Percentiles rank a stretch among this genome's conserved stretches.
These are phyloP conservation scores for Saccharomycopsis sp. DNA, from an alignment of 805 yeast species.

Conservation along the genomic window DNA sequence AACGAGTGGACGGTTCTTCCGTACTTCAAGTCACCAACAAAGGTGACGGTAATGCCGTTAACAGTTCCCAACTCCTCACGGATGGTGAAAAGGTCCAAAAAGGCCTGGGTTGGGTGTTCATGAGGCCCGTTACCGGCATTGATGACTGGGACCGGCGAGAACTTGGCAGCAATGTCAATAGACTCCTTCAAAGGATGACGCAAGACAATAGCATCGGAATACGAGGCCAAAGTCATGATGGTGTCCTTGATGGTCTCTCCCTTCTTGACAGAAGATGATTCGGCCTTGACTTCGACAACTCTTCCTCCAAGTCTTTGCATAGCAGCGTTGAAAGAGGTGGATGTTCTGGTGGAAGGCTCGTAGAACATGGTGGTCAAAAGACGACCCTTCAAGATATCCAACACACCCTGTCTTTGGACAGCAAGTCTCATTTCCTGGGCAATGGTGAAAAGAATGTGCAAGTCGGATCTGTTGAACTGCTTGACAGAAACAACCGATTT, in stretches of 20 bases:
- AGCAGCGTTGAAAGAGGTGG: conserved; percentile 96
- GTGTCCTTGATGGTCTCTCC: conserved; percentile 98
- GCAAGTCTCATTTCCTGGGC: conserved; percentile 98
- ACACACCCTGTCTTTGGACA: conserved; percentile 92
- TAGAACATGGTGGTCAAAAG: conserved; percentile 92
- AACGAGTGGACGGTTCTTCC: conserved; percentile 99
- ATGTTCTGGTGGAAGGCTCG: conserved; percentile 97
- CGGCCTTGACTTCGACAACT: conserved; percentile 79
- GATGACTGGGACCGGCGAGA: conserved; percentile 93
- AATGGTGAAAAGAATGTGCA: conserved; percentile 89
- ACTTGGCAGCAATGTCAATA: conserved; percentile 91
- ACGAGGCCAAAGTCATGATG: conserved; percentile 87
- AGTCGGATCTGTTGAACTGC: conserved; percentile 78
- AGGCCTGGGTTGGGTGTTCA: conserved; percentile 99
- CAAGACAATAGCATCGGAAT: conserved; percentile 93
- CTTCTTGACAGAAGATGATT: conserved; percentile 90
- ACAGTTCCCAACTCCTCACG: conserved; percentile 99
- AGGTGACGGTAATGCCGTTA: conserved; percentile 94
- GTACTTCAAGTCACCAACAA: conserved; percentile 97
- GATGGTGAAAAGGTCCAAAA: conserved; percentile 93
- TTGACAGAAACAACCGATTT: conserved; percentile 83
- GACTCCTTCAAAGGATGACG: conserved; percentile 94
- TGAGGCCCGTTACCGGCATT: conserved; percentile 97
- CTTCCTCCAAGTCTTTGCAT: conserved; percentile 99
- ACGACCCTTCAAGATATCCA: conserved; percentile 85